Evolutionary conservation across 345 rosid species (phyloP), one percentile per base, ranked within the genome.

Genomic region (Boechera stricta): DNA sequence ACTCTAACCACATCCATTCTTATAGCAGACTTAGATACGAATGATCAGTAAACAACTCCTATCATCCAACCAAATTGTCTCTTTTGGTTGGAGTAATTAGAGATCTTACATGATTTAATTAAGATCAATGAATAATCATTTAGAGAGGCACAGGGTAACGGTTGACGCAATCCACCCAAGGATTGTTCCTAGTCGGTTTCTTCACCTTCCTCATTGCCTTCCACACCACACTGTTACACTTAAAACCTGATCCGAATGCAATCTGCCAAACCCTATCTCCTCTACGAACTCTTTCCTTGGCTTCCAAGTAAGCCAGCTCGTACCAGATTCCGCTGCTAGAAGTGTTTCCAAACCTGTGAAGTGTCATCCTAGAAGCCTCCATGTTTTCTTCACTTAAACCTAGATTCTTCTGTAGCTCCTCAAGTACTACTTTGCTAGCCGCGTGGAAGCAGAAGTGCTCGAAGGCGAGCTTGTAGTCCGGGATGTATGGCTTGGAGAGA

Each of bases 141-240:
- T 61, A 78, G 33, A 59, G 73, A 59, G 77, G 35, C 29, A 78
- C 83, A 8, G 97, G 98, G 73, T 92, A 92, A 74, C 87, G 85
- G 39, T 89, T 85, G 77, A 85, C 28, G 67, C 87, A 84, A 16
- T 86, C 88, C 33, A 88, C 88, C 98, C 98, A 94, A 3, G 98
- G 98, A 72, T 88, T 84, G 56, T 74, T 84, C 78, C 80, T 80
- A 0, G 75, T 28, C 4, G 98, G 93, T 81, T 88, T 90, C 82
- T 81, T 84, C 15, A 87, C 86, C 15, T 92, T 86, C 32, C 82
- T 79, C 89, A 90, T 85, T 4, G 97, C 83, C 73, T 79, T 81
- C 97, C 95, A 94, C 12, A 94, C 98, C 59, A 90, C 76, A 59
- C 95, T 94, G 79, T 94, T 94, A 85, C 98, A 94, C 88, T 94